phyloP scores from a whole-genome alignment of 2,329 filamentous ascomycete species.

The Trichoderma cornu-damae region DNA sequence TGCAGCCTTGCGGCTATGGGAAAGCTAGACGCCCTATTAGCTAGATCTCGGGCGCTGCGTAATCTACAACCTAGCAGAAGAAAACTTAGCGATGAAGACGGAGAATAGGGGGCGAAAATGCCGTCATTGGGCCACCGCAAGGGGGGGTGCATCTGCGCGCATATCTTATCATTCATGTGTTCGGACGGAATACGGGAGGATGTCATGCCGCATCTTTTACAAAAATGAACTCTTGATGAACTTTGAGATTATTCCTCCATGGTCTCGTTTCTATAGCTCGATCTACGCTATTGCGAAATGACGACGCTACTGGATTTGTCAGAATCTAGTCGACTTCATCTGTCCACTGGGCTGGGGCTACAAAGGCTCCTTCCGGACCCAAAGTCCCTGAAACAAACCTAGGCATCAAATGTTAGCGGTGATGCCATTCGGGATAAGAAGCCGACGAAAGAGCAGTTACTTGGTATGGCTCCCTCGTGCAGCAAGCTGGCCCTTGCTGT shows the following conservation, averaged over 20 bases:
- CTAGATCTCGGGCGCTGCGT: background rate
- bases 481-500: constrained; percentile 53
- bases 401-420: background rate
- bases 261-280: background rate
- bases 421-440: background rate
- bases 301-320: background rate
- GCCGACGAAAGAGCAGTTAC: constrained; percentile 39
- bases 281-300: background rate
- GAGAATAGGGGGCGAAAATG: background rate
- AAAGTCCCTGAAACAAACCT: constrained; percentile 42
- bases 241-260: background rate
- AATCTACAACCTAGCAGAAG: background rate
- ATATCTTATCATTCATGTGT: background rate
- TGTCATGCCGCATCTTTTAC: background rate
- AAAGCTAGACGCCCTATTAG: background rate
- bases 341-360: constrained; percentile 33
- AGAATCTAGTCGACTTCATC: constrained; percentile 33
- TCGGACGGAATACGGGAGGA: background rate
- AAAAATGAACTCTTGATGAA: background rate
- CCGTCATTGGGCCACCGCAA: background rate
- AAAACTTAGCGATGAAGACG: background rate
- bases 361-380: constrained; percentile 34
- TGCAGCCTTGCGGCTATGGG: background rate
- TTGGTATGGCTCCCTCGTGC: constrained; percentile 63
- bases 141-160: background rate